phyloP scores from a whole-genome alignment of 768 basidiomycete genomes.

The Russula compacta region DNA sequence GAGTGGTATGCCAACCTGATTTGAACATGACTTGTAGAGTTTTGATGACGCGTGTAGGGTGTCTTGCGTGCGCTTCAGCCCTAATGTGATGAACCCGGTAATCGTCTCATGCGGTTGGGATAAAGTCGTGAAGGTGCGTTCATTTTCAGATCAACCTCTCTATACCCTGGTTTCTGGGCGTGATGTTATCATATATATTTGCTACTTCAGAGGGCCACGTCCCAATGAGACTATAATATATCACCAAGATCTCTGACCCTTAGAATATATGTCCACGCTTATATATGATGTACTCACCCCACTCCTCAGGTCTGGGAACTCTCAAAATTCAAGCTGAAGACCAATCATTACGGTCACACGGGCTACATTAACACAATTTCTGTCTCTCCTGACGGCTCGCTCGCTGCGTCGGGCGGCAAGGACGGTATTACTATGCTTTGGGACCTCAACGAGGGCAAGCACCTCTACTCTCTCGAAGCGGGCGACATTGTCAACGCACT shows the following conservation, averaged over 20 bases:
- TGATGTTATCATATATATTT: slow-evolving; percentile 33
- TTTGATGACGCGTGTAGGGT: slow-evolving; percentile 48
- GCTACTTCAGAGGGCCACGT: slow-evolving; percentile 29
- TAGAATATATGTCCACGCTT: neutral
- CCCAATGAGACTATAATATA: slow-evolving; percentile 46
- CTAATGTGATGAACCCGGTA: slow-evolving; percentile 93
- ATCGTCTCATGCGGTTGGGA: slow-evolving; percentile 99
- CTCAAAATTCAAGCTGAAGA: slow-evolving; percentile 99
- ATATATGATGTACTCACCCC: neutral
- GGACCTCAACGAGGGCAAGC: slow-evolving; percentile 99
- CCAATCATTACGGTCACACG: slow-evolving; percentile 99
- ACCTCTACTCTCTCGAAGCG: slow-evolving; percentile 98
- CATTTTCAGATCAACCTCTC: neutral
- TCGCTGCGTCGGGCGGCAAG: slow-evolving; percentile 98
- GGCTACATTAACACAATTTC: slow-evolving; percentile 99
- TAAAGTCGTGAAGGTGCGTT: slow-evolving; percentile 96
- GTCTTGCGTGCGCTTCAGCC: slow-evolving; percentile 98
- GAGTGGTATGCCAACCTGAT: slow-evolving; percentile 60
- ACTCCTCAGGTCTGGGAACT: slow-evolving; percentile 90
- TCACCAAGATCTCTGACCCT: slow-evolving; percentile 65
- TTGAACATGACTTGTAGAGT: neutral
- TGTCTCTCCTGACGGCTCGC: slow-evolving; percentile 96
- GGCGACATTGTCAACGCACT: slow-evolving; percentile 98
- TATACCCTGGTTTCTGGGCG: slow-evolving; percentile 1
- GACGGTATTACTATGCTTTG: slow-evolving; percentile 99